These are phyloP conservation scores for Afroboletus lepidellus DNA, from an alignment of 1,284 basidiomycete species.

Conservation along the genomic window DNA sequence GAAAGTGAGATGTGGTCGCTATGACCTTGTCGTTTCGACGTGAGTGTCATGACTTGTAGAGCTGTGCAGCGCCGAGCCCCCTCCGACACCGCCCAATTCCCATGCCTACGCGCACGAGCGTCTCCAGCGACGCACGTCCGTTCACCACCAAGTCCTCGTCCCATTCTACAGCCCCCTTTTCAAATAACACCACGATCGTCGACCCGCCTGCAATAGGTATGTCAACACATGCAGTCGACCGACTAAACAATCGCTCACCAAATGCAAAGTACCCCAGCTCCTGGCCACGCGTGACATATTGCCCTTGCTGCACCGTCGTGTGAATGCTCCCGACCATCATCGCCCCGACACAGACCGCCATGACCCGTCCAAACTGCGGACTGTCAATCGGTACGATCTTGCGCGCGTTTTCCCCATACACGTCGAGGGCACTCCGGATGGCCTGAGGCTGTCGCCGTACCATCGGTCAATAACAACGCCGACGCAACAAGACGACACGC, in stretches of 20 bases:
- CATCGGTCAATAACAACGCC: constrained; percentile 6
- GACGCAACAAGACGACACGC: constrained; percentile 31
- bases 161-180: constrained; percentile 80
- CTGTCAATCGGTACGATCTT: constrained; percentile 89
- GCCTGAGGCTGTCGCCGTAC: constrained; percentile 64
- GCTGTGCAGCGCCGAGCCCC: constrained; percentile 9
- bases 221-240: background rate
- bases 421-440: constrained; percentile 79
- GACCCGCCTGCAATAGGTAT: constrained; percentile 63
- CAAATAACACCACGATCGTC: constrained; percentile 86
- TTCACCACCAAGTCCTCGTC: constrained; percentile 91
- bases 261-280: constrained; percentile 95
- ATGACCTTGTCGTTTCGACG: background rate
- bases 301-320: constrained; percentile 83
- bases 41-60: constrained; percentile 6
- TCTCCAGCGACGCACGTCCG: constrained; percentile 80
- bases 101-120: constrained; percentile 85
- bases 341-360: constrained; percentile 87
- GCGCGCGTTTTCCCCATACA: constrained; percentile 92
- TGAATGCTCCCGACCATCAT: constrained; percentile 95
- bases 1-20: background rate
- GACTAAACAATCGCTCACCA: constrained; percentile 49
- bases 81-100: constrained; percentile 60
- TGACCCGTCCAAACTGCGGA: constrained; percentile 82
- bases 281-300: constrained; percentile 76